Evolutionary conservation across 1,284 basidiomycete genomes (phyloP).

Genomic region (Cutaneotrichosporon sp.): DNA sequence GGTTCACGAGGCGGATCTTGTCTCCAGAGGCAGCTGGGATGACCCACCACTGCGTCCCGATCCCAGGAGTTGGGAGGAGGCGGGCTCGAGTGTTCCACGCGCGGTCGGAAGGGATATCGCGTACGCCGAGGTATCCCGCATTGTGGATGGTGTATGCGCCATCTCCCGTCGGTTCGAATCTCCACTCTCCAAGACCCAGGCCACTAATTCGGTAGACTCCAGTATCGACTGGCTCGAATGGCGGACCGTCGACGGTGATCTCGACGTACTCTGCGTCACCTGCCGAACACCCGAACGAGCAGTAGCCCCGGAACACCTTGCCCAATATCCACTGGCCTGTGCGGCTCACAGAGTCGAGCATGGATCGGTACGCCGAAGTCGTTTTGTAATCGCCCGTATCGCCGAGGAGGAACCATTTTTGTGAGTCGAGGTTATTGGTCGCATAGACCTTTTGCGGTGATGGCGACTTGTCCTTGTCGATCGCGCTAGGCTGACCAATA

Average conservation of each 20-base stretch:
- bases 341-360: slow-evolving; percentile 11
- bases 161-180: slow-evolving; percentile 13
- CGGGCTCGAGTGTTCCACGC: slow-evolving; percentile 12
- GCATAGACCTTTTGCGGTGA: slow-evolving; percentile 19
- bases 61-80: not conserved
- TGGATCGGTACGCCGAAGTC: slow-evolving; percentile 20
- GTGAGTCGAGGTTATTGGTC: slow-evolving; percentile 15
- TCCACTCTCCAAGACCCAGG: not conserved
- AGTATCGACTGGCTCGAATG: slow-evolving; percentile 4
- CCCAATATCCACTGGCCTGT: slow-evolving; percentile 16
- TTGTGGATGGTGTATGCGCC: slow-evolving; percentile 17
- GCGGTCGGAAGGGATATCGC: slow-evolving; percentile 5
- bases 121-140: slow-evolving; percentile 7
- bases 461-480: slow-evolving; percentile 11
- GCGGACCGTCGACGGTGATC: slow-evolving; percentile 10
- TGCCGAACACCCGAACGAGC: slow-evolving; percentile 20
- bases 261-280: slow-evolving; percentile 19
- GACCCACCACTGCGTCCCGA: slow-evolving; percentile 22
- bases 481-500: slow-evolving; percentile 18
- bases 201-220: not conserved
- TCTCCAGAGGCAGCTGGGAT: slow-evolving; percentile 1
- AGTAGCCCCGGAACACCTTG: slow-evolving; percentile 17
- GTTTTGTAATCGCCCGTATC: slow-evolving; percentile 22
- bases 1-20: slow-evolving; percentile 19
- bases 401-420: slow-evolving; percentile 18